These are phyloP conservation scores for Teratosphaeria nubilosa DNA, from an alignment of 2,329 filamentous ascomycete genomes.

Conservation along the genomic window DNA sequence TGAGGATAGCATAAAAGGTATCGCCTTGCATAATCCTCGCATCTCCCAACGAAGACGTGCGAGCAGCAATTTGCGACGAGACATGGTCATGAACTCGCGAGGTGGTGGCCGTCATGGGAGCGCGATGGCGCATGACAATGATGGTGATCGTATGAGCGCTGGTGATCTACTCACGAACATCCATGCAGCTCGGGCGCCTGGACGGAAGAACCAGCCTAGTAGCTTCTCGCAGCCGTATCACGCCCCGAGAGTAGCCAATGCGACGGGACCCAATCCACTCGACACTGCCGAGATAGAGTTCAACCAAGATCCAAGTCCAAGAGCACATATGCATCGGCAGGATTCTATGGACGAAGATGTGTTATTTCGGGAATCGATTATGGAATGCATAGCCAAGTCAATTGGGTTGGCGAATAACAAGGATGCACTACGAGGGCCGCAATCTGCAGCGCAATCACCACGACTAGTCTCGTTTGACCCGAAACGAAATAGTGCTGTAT, in stretches of 20 bases:
- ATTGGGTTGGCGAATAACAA: conserved; percentile 68
- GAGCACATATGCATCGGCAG: conserved; percentile 51
- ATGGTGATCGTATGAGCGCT: conserved; percentile 28
- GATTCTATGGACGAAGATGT: conserved; percentile 82
- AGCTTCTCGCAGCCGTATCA: conserved; percentile 40
- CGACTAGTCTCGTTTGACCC: conserved; percentile 76
- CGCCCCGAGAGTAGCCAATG: conserved; percentile 23
- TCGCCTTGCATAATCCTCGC: conserved; percentile 79
- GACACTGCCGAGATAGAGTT: conserved; percentile 34
- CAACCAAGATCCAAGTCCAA: conserved; percentile 21
- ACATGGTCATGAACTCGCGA: conserved; percentile 62
- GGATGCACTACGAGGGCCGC: conserved; percentile 53
- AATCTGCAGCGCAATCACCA: conserved; percentile 78
- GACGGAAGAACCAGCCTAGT: conserved; percentile 33
- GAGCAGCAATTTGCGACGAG: conserved; percentile 65
- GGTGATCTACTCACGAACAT: conserved; percentile 72
- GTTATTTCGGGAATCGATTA: conserved; percentile 76
- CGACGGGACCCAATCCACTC: conserved; percentile 34
- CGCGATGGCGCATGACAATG: conserved; percentile 10
- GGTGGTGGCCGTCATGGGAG: conserved; percentile 24
- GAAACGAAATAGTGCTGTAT: conserved; percentile 65
- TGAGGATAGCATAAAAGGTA: conserved; percentile 81
- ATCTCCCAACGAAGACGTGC: conserved; percentile 54
- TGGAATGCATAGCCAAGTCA: conserved; percentile 92
- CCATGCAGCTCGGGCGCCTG: conserved; percentile 53